phyloP scores from a whole-genome alignment of 495 filamentous ascomycete genomes.

The Penicillium canescens region DNA sequence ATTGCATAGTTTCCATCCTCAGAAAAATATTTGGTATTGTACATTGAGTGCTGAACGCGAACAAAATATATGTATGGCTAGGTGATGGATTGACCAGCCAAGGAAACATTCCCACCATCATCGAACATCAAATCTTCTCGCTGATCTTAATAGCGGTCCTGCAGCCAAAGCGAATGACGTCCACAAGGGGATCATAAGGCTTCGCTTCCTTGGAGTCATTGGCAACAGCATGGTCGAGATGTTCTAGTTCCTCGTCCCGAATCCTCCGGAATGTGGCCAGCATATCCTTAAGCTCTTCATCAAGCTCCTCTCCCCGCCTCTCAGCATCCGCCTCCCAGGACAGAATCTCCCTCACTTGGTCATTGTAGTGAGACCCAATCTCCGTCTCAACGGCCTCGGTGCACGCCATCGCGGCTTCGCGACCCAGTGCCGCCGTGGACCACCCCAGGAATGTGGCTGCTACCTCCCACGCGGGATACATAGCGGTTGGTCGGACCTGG shows the following conservation, averaged over 20 bases:
- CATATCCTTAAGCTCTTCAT: conserved; percentile 74
- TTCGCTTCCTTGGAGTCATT: conserved; percentile 86
- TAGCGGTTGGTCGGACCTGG: conserved; percentile 87
- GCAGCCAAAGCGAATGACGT: conserved; percentile 84
- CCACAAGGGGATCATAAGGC: conserved; percentile 87
- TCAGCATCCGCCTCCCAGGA: conserved; percentile 72
- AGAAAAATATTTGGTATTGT: neutral
- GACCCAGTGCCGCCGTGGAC: conserved; percentile 84
- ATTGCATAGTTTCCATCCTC: neutral
- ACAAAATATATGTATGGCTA: neutral
- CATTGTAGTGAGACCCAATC: conserved; percentile 95
- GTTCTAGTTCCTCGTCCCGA: conserved; percentile 94
- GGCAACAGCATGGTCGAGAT: conserved; percentile 91
- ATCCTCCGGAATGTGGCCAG: conserved; percentile 75
- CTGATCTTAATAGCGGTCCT: conserved; percentile 91
- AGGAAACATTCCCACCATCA: neutral
- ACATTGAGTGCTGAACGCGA: conserved; percentile 2
- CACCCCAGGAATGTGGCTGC: conserved; percentile 85
- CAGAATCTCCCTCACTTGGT: conserved; percentile 77
- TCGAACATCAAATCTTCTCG: conserved; percentile 65
- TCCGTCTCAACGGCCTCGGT: conserved; percentile 98
- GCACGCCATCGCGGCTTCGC: conserved; percentile 97
- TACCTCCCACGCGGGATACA: conserved; percentile 90
- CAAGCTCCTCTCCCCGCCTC: conserved; percentile 68
- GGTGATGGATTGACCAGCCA: neutral